A percentile compares a stretch with the other conserved stretches of the same genome.
phyloP scores from a whole-genome alignment of 2,329 filamentous ascomycete species.

The Penicillium sp. region DNA sequence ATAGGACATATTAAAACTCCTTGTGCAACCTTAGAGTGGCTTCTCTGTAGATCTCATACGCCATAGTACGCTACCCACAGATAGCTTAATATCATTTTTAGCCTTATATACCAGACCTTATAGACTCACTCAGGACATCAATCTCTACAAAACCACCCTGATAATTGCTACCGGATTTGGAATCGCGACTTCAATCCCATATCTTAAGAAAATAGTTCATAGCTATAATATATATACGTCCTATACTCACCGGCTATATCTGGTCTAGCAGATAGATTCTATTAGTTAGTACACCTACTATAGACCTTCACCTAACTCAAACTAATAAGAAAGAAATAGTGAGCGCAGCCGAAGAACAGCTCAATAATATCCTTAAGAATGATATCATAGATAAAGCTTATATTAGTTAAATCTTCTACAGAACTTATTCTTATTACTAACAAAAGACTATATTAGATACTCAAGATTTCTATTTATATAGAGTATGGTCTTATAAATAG shows the following conservation, averaged over 20 bases:
- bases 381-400: conserved; percentile 31
- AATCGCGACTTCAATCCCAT: conserved; percentile 36
- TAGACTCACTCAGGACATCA: conserved; percentile 30
- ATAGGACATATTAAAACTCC: conserved; percentile 35
- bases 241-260: conserved; percentile 33
- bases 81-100: conserved; percentile 23
- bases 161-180: conserved; percentile 38
- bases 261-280: conserved; percentile 39
- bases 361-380: conserved; percentile 29
- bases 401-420: conserved; percentile 23
- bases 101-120: conserved; percentile 38
- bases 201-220: conserved; percentile 43
- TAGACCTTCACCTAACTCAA: not conserved
- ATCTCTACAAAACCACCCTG: conserved; percentile 37
- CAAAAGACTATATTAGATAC: conserved; percentile 23
- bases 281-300: conserved; percentile 28
- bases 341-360: conserved; percentile 14
- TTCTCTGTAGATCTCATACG: conserved; percentile 32
- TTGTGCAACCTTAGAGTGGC: conserved; percentile 34
- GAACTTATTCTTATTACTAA: conserved; percentile 13
- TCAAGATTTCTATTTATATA: conserved; percentile 32
- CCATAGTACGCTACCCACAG: conserved; percentile 3
- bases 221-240: conserved; percentile 36
- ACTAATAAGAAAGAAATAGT: conserved; percentile 21
- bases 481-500: conserved; percentile 19